phyloP scores from a whole-genome alignment of 495 filamentous ascomycete genomes.

The Bombardia bombarda region DNA sequence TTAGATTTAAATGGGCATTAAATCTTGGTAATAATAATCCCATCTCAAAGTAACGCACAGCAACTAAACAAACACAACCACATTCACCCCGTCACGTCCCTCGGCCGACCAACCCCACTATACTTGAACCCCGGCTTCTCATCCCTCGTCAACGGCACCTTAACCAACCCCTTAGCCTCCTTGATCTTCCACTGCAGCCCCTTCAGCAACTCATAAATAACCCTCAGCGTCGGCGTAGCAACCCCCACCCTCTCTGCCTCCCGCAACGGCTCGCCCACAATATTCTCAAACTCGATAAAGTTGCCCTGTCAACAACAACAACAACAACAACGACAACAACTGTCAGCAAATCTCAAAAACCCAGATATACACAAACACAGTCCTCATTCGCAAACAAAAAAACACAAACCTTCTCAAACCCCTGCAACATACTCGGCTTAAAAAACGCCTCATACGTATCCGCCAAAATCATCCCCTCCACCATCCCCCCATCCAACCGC shows the following conservation, averaged over 20 bases:
- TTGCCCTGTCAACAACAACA: slow-evolving; percentile 36
- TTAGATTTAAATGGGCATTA: no score
- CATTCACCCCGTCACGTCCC: slow-evolving; percentile 1
- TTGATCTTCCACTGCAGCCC: slow-evolving; percentile 33
- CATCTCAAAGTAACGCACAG: no score
- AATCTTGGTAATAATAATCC: no score
- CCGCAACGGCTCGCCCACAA: slow-evolving; percentile 44
- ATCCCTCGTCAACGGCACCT: not conserved
- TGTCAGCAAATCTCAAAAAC: no score
- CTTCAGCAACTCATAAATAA: slow-evolving; percentile 36
- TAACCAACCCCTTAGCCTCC: slow-evolving; percentile 22
- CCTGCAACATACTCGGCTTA: slow-evolving; percentile 39
- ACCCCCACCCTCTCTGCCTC: slow-evolving; percentile 38
- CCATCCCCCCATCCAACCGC: slow-evolving; percentile 24
- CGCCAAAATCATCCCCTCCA: slow-evolving; percentile 24
- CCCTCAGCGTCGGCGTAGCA: slow-evolving; percentile 34
- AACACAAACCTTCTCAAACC: slow-evolving; percentile 26
- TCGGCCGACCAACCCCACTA: not conserved
- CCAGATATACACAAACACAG: not conserved
- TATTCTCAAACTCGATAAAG: slow-evolving; percentile 46
- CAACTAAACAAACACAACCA: no score
- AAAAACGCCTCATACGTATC: slow-evolving; percentile 34
- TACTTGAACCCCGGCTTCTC: slow-evolving; percentile 9
- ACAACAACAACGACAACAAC: no score
- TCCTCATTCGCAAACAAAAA: not conserved